Evolutionary conservation across 371 early-diverging fungal genomes (phyloP).

Genomic region (Apophysomyces variabilis): DNA sequence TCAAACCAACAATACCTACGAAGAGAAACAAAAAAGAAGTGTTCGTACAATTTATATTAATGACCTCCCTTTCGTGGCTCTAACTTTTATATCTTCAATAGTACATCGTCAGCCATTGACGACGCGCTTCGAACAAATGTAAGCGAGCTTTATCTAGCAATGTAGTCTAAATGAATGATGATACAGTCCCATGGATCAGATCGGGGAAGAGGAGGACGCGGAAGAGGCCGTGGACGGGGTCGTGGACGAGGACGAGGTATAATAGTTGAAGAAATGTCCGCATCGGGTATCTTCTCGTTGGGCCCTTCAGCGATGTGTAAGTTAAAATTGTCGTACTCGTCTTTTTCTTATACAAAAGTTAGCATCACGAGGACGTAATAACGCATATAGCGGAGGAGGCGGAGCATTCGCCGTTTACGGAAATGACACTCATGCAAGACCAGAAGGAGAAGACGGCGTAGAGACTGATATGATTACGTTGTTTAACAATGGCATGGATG

Average conservation of each 20-base stretch:
- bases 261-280: constrained; percentile 45
- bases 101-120: constrained; percentile 44
- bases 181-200: constrained; percentile 31
- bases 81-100: constrained; percentile 12
- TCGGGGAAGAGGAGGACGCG: constrained; percentile 46
- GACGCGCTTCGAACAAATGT: constrained; percentile 30
- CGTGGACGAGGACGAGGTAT: constrained; percentile 42
- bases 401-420: constrained; percentile 42
- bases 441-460: constrained; percentile 29
- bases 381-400: constrained; percentile 21
- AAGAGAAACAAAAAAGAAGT: constrained; percentile 68
- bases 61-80: neutral
- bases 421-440: constrained; percentile 31
- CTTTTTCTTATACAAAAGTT: neutral
- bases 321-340: constrained; percentile 7
- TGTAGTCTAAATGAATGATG: constrained; percentile 1
- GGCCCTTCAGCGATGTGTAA: constrained; percentile 60
- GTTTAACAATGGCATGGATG: constrained; percentile 27
- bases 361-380: constrained; percentile 22
- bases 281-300: constrained; percentile 72
- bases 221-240: constrained; percentile 46
- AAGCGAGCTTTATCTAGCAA: constrained; percentile 9
- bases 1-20: constrained; percentile 66
- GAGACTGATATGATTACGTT: constrained; percentile 39
- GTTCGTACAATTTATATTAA: constrained; percentile 35